These are phyloP conservation scores for Eucalyptus leucophloia DNA, from an alignment of 345 rosid species.

Conservation along the genomic window DNA sequence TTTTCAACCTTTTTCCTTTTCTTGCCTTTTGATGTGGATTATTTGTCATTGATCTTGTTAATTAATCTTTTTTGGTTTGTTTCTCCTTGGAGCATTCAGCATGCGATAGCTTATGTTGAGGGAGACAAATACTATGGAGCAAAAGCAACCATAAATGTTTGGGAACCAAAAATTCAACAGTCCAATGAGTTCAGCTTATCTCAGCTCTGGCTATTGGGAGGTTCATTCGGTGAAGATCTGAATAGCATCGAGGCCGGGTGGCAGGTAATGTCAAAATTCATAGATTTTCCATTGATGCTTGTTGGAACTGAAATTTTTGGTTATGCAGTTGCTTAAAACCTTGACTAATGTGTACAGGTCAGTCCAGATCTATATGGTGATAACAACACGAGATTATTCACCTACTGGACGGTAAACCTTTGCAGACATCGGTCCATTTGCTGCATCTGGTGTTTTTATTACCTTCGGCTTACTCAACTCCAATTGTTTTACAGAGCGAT, in stretches of 20 bases:
- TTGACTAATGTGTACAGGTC: conserved; percentile 37
- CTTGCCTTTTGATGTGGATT: neutral
- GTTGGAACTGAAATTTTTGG: neutral
- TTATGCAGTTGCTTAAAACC: neutral
- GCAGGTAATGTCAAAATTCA: conserved; percentile 48
- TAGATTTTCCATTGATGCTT: neutral
- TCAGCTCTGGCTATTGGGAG: conserved; percentile 95
- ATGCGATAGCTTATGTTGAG: conserved; percentile 93
- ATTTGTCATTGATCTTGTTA: neutral
- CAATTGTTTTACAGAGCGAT: conserved; percentile 60
- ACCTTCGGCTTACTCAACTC: neutral
- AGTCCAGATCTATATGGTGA: conserved; percentile 99
- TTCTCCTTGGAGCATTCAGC: conserved; percentile 29
- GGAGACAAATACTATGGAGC: conserved; percentile 91
- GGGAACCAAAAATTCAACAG: conserved; percentile 97
- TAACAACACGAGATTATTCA: conserved; percentile 97
- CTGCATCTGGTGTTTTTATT: neutral
- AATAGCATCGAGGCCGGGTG: conserved; percentile 99
- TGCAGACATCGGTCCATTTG: neutral
- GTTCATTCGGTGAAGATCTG: conserved; percentile 96
- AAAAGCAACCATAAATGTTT: conserved; percentile 90
- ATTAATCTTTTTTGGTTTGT: neutral
- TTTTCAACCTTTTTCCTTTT: neutral
- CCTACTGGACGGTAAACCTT: conserved; percentile 94
- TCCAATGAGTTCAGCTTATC: conserved; percentile 96